Evolutionary conservation across 345 rosid genomes (phyloP).

Genomic region (Ceriops decandra): DNA sequence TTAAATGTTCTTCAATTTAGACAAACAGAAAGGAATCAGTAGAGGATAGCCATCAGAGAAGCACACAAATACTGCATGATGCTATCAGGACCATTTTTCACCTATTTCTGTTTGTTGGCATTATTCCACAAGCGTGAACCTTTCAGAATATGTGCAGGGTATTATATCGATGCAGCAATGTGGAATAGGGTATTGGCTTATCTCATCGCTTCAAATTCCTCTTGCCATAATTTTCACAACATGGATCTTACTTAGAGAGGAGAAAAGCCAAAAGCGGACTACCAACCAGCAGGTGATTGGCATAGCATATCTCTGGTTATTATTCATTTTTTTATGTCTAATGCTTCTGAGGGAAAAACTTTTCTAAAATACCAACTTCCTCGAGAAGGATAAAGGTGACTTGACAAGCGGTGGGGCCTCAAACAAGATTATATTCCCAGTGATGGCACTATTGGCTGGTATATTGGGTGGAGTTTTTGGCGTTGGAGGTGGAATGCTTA

Average conservation of each 20-base stretch:
- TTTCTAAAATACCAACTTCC: constrained; percentile 1
- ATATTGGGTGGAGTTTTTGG: constrained; percentile 81
- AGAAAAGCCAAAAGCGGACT: constrained; percentile 23
- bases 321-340: background rate
- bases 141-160: constrained; percentile 41
- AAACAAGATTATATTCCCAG: constrained; percentile 49
- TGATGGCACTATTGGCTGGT: constrained; percentile 78
- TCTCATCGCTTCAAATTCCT: constrained; percentile 71
- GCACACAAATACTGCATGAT: too few relatives aligned
- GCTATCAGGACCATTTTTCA: too few relatives aligned
- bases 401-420: constrained; percentile 20
- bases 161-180: constrained; percentile 56
- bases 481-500: constrained; percentile 91
- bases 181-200: constrained; percentile 61
- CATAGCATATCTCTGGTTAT: background rate
- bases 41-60: too few relatives aligned
- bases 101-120: background rate
- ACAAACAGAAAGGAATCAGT: too few relatives aligned
- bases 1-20: too few relatives aligned
- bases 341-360: background rate
- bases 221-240: constrained; percentile 65
- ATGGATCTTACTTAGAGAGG: constrained; percentile 51
- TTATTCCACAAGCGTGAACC: background rate
- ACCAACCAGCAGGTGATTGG: constrained; percentile 34
- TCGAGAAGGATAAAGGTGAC: constrained; percentile 39